A percentile compares a stretch with the other conserved stretches of the same genome.
Conservation (phyloP, 1,284 basidiomycete species). For the Rhodofomes roseus region DNA sequence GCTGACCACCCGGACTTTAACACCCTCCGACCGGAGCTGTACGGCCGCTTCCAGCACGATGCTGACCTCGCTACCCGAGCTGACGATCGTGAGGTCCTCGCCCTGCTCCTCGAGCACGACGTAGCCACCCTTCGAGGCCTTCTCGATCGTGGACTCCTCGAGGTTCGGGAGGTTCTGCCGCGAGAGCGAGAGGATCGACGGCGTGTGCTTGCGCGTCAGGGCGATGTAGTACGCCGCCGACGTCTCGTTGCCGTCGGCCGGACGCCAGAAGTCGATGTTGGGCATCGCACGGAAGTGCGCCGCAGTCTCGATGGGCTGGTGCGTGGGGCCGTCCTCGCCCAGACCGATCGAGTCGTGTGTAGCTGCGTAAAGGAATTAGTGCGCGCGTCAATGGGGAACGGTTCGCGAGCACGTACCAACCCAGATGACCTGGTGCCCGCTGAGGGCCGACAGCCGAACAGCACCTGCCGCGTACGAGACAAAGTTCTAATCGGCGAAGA, state of each 20-base stretch:
- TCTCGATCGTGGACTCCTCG: constrained; percentile 84
- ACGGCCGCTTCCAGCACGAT: constrained; percentile 85
- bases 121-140: constrained; percentile 84
- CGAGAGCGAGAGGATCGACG: constrained; percentile 85
- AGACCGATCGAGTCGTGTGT: constrained; percentile 91
- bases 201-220: constrained; percentile 70
- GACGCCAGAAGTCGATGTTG: constrained; percentile 89
- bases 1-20: constrained; percentile 84
- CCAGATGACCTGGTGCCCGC: constrained; percentile 89
- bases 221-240: constrained; percentile 87
- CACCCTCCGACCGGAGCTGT: constrained; percentile 69
- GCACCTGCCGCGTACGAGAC: constrained; percentile 93
- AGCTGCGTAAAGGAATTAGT: constrained; percentile 39
- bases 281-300: constrained; percentile 86
- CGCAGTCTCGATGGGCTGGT: constrained; percentile 91
- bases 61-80: constrained; percentile 85
- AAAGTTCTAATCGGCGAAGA: constrained; percentile 64
- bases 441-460: constrained; percentile 87
- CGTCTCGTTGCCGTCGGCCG: constrained; percentile 93
- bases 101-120: constrained; percentile 77
- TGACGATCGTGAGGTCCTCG: constrained; percentile 85
- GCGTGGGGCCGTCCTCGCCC: constrained; percentile 94
- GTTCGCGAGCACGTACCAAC: constrained; percentile 56
- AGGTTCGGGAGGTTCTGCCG: constrained; percentile 94
- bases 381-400: neutral